Percentiles rank a stretch among this genome's conserved stretches.
phyloP scores from a whole-genome alignment of 2,329 filamentous ascomycete genomes.

The Chaetomiaceae sp. region DNA sequence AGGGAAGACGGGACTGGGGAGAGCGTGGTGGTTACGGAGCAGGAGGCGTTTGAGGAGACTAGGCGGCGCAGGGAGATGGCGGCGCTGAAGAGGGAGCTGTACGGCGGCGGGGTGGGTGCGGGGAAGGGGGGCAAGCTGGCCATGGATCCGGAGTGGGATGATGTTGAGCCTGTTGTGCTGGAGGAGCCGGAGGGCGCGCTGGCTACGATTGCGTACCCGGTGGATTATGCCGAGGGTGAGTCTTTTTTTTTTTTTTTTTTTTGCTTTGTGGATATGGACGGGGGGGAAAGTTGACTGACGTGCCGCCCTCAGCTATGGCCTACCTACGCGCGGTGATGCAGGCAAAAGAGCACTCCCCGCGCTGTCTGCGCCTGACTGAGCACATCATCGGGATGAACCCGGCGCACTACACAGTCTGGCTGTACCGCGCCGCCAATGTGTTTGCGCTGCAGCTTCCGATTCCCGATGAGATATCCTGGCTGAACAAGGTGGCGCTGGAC shows the following conservation, averaged over 20 bases:
- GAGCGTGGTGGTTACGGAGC: slow-evolving; percentile 29
- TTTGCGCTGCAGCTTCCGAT: slow-evolving; percentile 62
- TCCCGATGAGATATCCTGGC: slow-evolving; percentile 72
- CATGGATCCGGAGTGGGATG: slow-evolving; percentile 73
- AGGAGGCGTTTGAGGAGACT: slow-evolving; percentile 45
- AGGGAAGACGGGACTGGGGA: slow-evolving; percentile 23
- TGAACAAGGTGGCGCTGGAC: slow-evolving; percentile 75
- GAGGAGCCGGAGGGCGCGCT: slow-evolving; percentile 80
- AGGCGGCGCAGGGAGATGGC: slow-evolving; percentile 49
- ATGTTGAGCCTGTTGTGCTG: slow-evolving; percentile 76
- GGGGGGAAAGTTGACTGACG: neutral
- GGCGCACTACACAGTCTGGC: slow-evolving; percentile 97
- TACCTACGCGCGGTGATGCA: slow-evolving; percentile 96
- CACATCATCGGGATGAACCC: slow-evolving; percentile 91
- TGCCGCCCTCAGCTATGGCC: slow-evolving; percentile 60
- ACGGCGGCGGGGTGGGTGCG: slow-evolving; percentile 44
- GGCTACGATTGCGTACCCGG: slow-evolving; percentile 86
- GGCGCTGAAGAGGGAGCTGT: slow-evolving; percentile 46
- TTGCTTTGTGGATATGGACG: neutral
- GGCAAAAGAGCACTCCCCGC: slow-evolving; percentile 72
- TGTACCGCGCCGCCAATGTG: slow-evolving; percentile 82
- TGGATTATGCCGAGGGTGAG: slow-evolving; percentile 77
- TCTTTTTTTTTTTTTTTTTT: neutral
- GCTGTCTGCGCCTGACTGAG: slow-evolving; percentile 77
- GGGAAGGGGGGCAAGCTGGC: slow-evolving; percentile 50